Percentiles rank a stretch among this genome's conserved stretches.
Evolutionary conservation across 139 green algal genomes (phyloP).

Genomic region (Haematococcus sp.): DNA sequence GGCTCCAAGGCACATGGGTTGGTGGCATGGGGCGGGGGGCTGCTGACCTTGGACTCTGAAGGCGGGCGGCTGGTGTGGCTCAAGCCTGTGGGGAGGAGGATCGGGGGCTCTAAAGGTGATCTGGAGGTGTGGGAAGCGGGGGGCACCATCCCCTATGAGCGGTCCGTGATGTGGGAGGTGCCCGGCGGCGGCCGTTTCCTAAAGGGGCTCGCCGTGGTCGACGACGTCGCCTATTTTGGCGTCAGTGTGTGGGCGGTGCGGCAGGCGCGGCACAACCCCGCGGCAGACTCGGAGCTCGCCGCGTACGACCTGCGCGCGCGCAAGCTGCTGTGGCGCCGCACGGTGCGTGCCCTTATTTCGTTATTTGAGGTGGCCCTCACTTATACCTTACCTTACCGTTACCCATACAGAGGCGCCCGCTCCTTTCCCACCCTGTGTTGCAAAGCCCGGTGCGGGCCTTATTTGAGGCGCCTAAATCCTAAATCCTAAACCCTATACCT

Average conservation of each 20-base stretch:
- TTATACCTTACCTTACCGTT: not conserved
- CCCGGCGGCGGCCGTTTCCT: slow-evolving; percentile 45
- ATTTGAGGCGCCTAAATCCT: no score
- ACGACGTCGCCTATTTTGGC: slow-evolving; percentile 78
- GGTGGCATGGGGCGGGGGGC: slow-evolving; percentile 36
- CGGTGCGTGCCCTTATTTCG: slow-evolving; percentile 8
- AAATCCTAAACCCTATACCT: no score
- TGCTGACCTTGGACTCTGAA: slow-evolving; percentile 66
- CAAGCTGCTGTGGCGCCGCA: slow-evolving; percentile 57
- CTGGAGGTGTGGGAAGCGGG: not conserved
- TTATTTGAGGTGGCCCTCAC: not conserved
- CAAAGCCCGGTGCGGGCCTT: no score
- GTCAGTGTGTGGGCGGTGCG: slow-evolving; percentile 33
- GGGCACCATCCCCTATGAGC: not conserved
- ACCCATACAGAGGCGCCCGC: no score
- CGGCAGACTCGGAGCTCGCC: slow-evolving; percentile 50
- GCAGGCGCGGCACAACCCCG: slow-evolving; percentile 15
- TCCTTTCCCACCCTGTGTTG: no score
- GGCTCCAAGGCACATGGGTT: slow-evolving; percentile 63
- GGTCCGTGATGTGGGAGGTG: not conserved
- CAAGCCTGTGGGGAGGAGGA: slow-evolving; percentile 11
- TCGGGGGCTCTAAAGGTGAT: not conserved
- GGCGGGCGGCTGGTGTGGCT: slow-evolving; percentile 39
- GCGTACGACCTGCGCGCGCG: slow-evolving; percentile 53
- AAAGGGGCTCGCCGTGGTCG: slow-evolving; percentile 71